Evolutionary conservation across 306 rosid species (phyloP), one percentile per base, ranked within the genome.

Genomic region (Dryas drummondii): DNA sequence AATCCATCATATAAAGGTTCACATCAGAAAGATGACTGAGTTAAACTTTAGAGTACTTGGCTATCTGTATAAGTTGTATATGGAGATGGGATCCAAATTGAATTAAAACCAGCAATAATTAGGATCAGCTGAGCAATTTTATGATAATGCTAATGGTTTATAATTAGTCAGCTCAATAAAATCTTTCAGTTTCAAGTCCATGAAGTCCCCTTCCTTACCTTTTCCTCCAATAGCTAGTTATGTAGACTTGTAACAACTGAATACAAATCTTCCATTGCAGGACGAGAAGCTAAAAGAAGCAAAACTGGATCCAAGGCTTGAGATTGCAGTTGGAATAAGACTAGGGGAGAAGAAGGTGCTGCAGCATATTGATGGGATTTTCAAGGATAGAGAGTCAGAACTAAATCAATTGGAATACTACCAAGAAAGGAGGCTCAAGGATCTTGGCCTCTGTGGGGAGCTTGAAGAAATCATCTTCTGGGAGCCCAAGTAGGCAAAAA

Each of bases 401-500:
- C 72, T 94, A 80, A 76, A 82, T 78, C 59, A 69, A 72, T 82
- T 91, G 78, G 92, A 90, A 81, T 94, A 90, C 69, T 91, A 94
- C 78, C 98, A 90, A 71, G 97, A 94, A 80, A 86, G 98, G 77
- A 86, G 97, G 87, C 97, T 94, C 80, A 88, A 91, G 91, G 96
- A 94, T 41, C 97, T 94, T 77, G 98, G 98, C 48, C 97, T 94
- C n/a, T 88, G 88, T 8, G 97, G 97, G 44, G 98, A 94, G 83
- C 89, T 44, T 76, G 97, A 94, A 72, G 94, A 94, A 27, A 84
- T 91, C 63, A 84, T 87, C 81, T 87, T 87, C 87, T 94, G 79
- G 98, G 98, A 70, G 86, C 84, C 87, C 42, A 75, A 82, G 74
- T 83, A 76, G 68, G 50, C 26, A 46, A 6, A 62, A 71, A 37